Conservation (phyloP, 2,329 filamentous ascomycete species). For the Emergomyces africanus region DNA sequence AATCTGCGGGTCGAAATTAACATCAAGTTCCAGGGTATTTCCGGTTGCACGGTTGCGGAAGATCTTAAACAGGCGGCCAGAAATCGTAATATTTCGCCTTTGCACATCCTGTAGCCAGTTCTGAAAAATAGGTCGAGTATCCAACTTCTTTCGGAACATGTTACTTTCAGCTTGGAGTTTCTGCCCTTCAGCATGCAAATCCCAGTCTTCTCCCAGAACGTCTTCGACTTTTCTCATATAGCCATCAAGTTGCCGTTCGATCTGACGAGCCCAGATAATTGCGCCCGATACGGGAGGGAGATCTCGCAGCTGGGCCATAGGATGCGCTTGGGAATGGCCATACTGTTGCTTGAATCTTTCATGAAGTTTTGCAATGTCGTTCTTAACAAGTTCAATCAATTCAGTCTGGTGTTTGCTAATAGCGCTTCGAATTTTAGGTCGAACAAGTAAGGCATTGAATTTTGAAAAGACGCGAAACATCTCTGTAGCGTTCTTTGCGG, state of each 20-base stretch:
- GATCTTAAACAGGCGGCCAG: conserved; percentile 84
- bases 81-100: conserved; percentile 77
- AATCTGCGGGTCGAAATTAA: conserved; percentile 96
- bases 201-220: conserved; percentile 89
- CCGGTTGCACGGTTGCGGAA: conserved; percentile 78
- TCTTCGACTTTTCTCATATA: conserved; percentile 99
- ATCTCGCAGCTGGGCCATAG: conserved; percentile 95
- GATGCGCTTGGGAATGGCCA: conserved; percentile 91
- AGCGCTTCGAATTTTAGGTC: conserved; percentile 96
- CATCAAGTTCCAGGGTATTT: conserved; percentile 72
- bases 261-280: conserved; percentile 95
- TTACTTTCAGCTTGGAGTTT: conserved; percentile 85
- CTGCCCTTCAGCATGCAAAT: conserved; percentile 84
- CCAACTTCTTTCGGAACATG: conserved; percentile 90
- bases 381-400: conserved; percentile 94
- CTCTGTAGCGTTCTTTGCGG: conserved; percentile 93
- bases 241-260: conserved; percentile 84
- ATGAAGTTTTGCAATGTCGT: conserved; percentile 84
- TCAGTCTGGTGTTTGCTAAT: conserved; percentile 98
- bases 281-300: conserved; percentile 90
- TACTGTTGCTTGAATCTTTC: conserved; percentile 99
- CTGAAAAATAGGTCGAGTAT: conserved; percentile 86
- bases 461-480: conserved; percentile 99
- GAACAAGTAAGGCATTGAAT: conserved; percentile 96
- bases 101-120: conserved; percentile 90